Evolutionary conservation across 2,329 filamentous ascomycete species (phyloP), one percentile per base, ranked within the genome.

Genomic region (Verticillium isaacii): DNA sequence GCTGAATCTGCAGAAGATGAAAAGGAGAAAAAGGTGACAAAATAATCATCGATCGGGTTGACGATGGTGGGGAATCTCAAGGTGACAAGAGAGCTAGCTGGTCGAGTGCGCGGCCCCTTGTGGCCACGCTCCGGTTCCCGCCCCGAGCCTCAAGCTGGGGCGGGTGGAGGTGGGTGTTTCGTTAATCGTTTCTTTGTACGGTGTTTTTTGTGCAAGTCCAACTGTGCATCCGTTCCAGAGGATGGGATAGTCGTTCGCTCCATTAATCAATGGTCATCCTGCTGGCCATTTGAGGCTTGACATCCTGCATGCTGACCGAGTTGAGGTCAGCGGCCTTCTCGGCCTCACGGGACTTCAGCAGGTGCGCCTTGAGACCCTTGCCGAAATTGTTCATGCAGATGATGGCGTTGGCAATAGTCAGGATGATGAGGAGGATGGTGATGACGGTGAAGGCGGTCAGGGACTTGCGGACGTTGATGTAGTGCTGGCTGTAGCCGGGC

Each of bases 361-460:
- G 85, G 73, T 98, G 93, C 11, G 88, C 88, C 80, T 96, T 97
- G 63, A 99, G 82, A 9, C 95, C 95, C 67, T 89, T 89, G 75
- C 89, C 86, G 78, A 98, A 99, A 79, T 98, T 98, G 75, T 84
- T 80, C 76, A 92, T 93, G 82, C 94, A 98, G 69, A 94, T 82
- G 71, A 90, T 87, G 45, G 92, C 93, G 68, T 96, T 93, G 73
- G 85, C 77, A 69, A 99, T 97, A 63, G 95, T 99, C 65, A 93
- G 80, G 59, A 98, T 79, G 68, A 99, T 92, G 63, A 98, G 81
- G 32, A 96, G 77, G 63, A 99, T 91, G 50, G 95, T 97, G 70
- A 99, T 89, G 65, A 97, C 88, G 59, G 95, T 94, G 71, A 99
- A 99, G 63, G 93, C 92, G 5, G 94, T 97, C 71, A 99, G 82